Base-by-base conservation (phyloP, 1,284 basidiomycete species). In the Boletus smithii region DNA sequence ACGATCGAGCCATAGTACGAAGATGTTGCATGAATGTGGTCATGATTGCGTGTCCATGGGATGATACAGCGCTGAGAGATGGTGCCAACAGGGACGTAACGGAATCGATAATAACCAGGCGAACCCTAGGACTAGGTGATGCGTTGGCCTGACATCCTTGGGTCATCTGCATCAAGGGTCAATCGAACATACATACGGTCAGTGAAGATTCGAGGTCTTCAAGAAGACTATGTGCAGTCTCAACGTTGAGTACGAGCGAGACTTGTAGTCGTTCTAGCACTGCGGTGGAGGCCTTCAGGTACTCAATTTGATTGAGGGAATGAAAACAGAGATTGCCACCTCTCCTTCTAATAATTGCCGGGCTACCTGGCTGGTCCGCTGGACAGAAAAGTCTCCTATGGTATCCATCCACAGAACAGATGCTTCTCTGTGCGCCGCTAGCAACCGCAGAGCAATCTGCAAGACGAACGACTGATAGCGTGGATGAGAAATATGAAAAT, bases 11-110 rank as follows among this genome's bases (percentile, higher is more conserved):
- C 31, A 84, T 62, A 3, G 59, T 58, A 29, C 79, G 78, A 17
- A 89, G 71, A 49, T 81, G 74, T 2, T 73, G 76, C 81, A 88
- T 87, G 51, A 88, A 79, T 1, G 74, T 74, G 0, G 75, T 75
- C 83, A 90, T 86, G n/a, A 77, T 68, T 0, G 86, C 82, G 60
- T 89, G 87, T 3, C 87, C 88, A 69, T 88, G 80, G 1, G 84
- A 77, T 6, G 85, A 83, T 3, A 77, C 69, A 1, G 76, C 76
- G 53, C 76, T 85, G n/a, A 90, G 68, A 40, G 76, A 69, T 1
- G 83, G 79, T 8, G 76, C 73, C n/a, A 90, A 62, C n/a, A 90
- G 69, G 11, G 80, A 67, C 2, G 86, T 85, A 30, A 88, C 69
- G 16, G 73, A 62, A 60, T 89, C 87, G 37, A 90, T 73, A 11